phyloP scores from a whole-genome alignment of 257 asterid species.

The Verbena officinalis region DNA sequence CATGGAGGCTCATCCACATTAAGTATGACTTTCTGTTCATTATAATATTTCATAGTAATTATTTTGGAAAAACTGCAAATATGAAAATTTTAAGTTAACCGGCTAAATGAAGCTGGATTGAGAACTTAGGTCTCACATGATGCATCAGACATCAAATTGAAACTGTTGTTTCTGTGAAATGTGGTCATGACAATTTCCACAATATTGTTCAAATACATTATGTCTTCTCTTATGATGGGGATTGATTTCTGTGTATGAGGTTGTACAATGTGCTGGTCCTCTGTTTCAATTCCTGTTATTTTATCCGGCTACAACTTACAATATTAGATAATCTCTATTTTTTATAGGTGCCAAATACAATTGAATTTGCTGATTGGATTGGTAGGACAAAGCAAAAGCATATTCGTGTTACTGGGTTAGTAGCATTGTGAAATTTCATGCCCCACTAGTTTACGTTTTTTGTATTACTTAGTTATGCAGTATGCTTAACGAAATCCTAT shows the following conservation, averaged over 20 bases:
- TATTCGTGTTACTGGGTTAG: constrained; percentile 94
- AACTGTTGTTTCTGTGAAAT: constrained; percentile 11
- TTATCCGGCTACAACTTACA: constrained; percentile 9
- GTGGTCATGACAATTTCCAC: constrained; percentile 7
- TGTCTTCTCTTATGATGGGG: background rate
- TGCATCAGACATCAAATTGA: constrained; percentile 1
- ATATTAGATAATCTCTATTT: constrained; percentile 19
- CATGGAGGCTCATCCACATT: background rate
- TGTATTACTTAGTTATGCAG: constrained; percentile 16
- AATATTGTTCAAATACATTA: background rate
- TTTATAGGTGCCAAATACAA: constrained; percentile 88
- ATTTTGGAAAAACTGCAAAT: no score
- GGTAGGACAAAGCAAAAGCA: constrained; percentile 95
- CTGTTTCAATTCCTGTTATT: constrained; percentile 11
- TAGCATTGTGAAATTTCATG: constrained; percentile 29
- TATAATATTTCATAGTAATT: no score
- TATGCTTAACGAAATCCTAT: constrained; percentile 3
- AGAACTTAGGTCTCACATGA: constrained; percentile 10
- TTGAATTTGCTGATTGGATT: constrained; percentile 99
- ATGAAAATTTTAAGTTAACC: background rate
- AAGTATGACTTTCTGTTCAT: background rate
- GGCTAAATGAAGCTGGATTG: constrained; percentile 20
- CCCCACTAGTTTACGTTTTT: constrained; percentile 15
- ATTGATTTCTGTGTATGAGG: constrained; percentile 9
- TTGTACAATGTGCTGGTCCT: constrained; percentile 12